These are phyloP conservation scores for Cunninghamia lanceolata DNA, from an alignment of 75 land plant genomes.

Conservation along the genomic window DNA sequence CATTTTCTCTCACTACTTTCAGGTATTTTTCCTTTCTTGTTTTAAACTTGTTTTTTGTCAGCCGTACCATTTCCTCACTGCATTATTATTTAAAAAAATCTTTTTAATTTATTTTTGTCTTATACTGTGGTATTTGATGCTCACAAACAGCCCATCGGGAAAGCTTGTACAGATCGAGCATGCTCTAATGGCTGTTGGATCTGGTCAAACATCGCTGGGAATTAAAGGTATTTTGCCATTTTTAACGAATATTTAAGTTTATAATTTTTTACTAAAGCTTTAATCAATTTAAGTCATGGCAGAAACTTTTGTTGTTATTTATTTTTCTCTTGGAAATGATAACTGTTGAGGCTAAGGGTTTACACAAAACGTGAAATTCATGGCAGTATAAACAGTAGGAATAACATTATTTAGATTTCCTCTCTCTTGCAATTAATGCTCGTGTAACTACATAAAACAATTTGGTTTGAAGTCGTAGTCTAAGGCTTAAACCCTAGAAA, in stretches of 20 bases:
- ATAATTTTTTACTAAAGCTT: neutral
- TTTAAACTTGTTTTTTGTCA: neutral
- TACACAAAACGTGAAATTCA: neutral
- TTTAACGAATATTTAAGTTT: neutral
- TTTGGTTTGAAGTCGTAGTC: neutral
- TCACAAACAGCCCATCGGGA: slow-evolving; percentile 74
- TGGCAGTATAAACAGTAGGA: neutral
- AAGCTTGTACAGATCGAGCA: slow-evolving; percentile 99
- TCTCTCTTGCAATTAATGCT: neutral
- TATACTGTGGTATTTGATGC: neutral
- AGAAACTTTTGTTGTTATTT: neutral
- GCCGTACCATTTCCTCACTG: neutral
- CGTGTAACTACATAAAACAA: neutral
- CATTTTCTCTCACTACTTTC: slow-evolving; percentile 89
- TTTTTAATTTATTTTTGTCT: neutral
- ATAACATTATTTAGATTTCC: neutral
- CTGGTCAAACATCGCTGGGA: slow-evolving; percentile 97
- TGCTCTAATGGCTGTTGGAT: slow-evolving; percentile 92
- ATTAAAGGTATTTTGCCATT: slow-evolving; percentile 69
- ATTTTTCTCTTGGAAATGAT: neutral
- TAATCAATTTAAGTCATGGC: neutral
- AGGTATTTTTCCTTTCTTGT: slow-evolving; percentile 31
- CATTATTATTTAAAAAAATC: neutral
- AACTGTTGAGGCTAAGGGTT: neutral
- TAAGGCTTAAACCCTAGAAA: neutral